These are phyloP conservation scores for Malus hybrid DNA, from an alignment of 331 rosid species.

Conservation along the genomic window DNA sequence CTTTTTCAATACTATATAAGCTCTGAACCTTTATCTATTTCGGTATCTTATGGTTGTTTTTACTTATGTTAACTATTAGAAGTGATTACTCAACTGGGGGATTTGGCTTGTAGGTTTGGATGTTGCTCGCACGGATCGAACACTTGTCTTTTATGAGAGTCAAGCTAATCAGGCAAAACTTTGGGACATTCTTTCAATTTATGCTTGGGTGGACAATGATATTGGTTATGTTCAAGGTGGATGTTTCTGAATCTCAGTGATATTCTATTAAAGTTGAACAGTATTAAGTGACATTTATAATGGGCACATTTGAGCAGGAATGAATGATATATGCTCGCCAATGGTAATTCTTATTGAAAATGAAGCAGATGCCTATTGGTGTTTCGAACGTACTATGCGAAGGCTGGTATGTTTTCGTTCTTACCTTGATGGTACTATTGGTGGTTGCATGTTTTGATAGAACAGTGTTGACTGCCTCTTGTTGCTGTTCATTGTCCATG, in stretches of 20 bases:
- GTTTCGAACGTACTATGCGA: constrained; percentile 89
- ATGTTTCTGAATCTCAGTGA: constrained; percentile 2
- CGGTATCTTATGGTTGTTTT: neutral
- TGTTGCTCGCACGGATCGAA: constrained; percentile 80
- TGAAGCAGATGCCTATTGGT: constrained; percentile 92
- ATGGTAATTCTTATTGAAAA: constrained; percentile 69
- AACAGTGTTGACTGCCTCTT: neutral
- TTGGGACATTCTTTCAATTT: constrained; percentile 78
- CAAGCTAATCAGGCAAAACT: constrained; percentile 81
- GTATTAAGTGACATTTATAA: constrained; percentile 7
- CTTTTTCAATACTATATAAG: neutral
- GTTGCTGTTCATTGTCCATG: neutral
- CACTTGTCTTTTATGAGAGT: constrained; percentile 76
- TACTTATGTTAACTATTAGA: neutral
- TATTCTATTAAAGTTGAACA: constrained; percentile 9
- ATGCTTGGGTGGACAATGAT: constrained; percentile 85
- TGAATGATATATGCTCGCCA: constrained; percentile 97
- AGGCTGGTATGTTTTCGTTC: constrained; percentile 59
- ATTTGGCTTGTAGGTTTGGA: constrained; percentile 66
- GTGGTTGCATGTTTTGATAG: neutral
- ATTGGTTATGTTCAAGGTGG: constrained; percentile 93
- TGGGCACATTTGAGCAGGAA: constrained; percentile 47
- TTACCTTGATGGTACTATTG: neutral
- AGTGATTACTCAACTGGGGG: constrained; percentile 10
- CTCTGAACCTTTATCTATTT: neutral